Percentiles rank a stretch among this genome's conserved stretches.
Conservation (phyloP, 164 flowering plant species). For the Stephania yunnanensis region DNA sequence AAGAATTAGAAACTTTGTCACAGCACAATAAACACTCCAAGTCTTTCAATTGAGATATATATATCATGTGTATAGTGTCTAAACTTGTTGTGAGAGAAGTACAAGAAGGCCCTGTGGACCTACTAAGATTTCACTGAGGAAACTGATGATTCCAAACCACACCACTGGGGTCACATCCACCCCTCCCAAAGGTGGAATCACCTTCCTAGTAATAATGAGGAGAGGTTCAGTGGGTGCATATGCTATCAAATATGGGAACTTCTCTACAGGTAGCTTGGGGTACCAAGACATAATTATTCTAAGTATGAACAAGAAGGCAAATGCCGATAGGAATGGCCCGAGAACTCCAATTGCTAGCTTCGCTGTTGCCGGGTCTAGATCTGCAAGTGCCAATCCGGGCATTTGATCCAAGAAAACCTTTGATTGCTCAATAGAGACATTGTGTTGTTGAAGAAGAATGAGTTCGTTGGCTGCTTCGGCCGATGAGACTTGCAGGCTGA, state of each 20-base stretch:
- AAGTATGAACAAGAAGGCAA: slow-evolving; percentile 64
- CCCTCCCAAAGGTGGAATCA: slow-evolving; percentile 93
- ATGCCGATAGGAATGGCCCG: slow-evolving; percentile 80
- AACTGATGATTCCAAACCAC: slow-evolving; percentile 85
- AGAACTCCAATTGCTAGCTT: slow-evolving; percentile 60
- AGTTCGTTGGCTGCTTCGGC: neutral
- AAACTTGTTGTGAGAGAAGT: slow-evolving; percentile 70
- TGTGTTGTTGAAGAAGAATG: neutral
- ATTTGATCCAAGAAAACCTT: slow-evolving; percentile 13
- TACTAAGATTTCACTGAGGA: slow-evolving; percentile 73
- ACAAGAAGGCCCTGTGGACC: slow-evolving; percentile 96
- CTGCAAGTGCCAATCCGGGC: slow-evolving; percentile 37
- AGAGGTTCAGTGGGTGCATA: slow-evolving; percentile 96
- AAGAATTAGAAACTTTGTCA: neutral
- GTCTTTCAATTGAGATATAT: neutral
- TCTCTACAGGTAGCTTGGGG: slow-evolving; percentile 89
- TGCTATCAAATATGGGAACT: slow-evolving; percentile 84
- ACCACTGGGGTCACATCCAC: slow-evolving; percentile 98
- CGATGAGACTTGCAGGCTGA: slow-evolving; percentile 5
- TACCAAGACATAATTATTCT: slow-evolving; percentile 99
- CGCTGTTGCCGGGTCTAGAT: slow-evolving; percentile 79
- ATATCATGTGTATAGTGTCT: neutral
- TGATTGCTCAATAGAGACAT: slow-evolving; percentile 6
- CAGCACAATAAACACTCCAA: neutral
- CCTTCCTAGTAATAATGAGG: slow-evolving; percentile 61